These are phyloP conservation scores for Serendipita sp. DNA, from an alignment of 768 basidiomycete species.

Conservation along the genomic window DNA sequence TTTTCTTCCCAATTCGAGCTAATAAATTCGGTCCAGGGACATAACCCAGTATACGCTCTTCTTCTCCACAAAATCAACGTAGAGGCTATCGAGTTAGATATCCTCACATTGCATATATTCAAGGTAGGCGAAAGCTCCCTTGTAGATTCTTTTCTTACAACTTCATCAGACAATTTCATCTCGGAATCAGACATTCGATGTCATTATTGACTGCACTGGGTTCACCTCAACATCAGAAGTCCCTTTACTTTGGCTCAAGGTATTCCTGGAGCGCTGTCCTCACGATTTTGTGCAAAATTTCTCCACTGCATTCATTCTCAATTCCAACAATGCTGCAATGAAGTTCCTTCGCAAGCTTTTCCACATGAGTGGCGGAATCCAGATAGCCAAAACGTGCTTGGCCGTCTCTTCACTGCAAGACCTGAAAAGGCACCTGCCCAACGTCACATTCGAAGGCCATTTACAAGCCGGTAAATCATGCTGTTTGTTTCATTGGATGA, in stretches of 20 bases:
- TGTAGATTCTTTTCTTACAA: not conserved
- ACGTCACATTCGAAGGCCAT: conserved; percentile 30
- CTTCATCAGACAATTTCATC: conserved; percentile 33
- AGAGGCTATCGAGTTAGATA: conserved; percentile 61
- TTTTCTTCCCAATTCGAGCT: not conserved
- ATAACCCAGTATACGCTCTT: conserved; percentile 32
- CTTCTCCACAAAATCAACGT: conserved; percentile 57
- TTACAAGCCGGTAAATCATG: conserved; percentile 37
- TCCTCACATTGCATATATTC: conserved; percentile 63
- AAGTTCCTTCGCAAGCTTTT: conserved; percentile 63
- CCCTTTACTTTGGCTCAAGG: conserved; percentile 68
- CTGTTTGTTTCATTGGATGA: not conserved
- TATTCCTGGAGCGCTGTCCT: conserved; percentile 59
- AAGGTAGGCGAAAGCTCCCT: conserved; percentile 29
- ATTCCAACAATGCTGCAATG: conserved; percentile 53
- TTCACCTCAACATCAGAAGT: conserved; percentile 62
- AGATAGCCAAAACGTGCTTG: conserved; percentile 35
- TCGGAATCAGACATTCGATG: conserved; percentile 31
- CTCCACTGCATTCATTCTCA: conserved; percentile 45
- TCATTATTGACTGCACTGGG: conserved; percentile 69
- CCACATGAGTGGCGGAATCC: conserved; percentile 43
- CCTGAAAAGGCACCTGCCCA: conserved; percentile 39
- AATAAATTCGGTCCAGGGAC: conserved; percentile 8
- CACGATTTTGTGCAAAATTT: conserved; percentile 51
- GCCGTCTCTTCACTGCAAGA: conserved; percentile 50